A percentile compares a stretch with the other conserved stretches of the same genome.
These are phyloP conservation scores for Lanmaoa rubissima DNA, from an alignment of 768 basidiomycete species.

Conservation along the genomic window DNA sequence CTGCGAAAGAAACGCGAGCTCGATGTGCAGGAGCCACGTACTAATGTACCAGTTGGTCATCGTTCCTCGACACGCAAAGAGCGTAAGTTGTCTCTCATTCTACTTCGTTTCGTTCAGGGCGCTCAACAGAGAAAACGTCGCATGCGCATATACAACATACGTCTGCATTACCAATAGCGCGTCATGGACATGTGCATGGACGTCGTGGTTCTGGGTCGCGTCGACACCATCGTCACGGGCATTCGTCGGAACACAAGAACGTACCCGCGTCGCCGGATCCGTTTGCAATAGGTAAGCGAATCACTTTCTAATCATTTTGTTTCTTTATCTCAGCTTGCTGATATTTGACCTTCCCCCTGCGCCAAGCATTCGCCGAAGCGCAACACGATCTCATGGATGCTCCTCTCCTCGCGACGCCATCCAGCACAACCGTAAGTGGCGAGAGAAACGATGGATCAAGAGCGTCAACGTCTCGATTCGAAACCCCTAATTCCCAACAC, in stretches of 20 bases:
- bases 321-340: not conserved
- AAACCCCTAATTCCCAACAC: not conserved
- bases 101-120: not conserved
- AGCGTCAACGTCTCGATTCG: not conserved
- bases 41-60: not conserved
- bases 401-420: not conserved
- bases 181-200: conserved; percentile 1
- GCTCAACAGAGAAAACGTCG: not conserved
- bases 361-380: conserved; percentile 24
- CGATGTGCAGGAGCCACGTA: conserved; percentile 2
- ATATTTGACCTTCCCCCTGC: not conserved
- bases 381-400: conserved; percentile 1
- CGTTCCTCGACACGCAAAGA: conserved; percentile 14
- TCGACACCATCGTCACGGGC: conserved; percentile 3
- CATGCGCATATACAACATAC: not conserved
- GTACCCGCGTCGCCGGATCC: conserved; percentile 11
- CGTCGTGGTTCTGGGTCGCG: conserved; percentile 14
- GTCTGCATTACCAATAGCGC: not conserved
- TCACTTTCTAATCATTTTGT: not conserved
- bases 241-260: conserved; percentile 2
- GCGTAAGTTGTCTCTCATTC: conserved; percentile 2
- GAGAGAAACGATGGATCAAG: not conserved
- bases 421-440: not conserved
- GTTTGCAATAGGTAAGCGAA: conserved; percentile 21
- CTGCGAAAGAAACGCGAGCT: conserved; percentile 21